Evolutionary conservation across 2,329 filamentous ascomycete species (phyloP).

Genomic region (Ophiostoma triangulosporum): DNA sequence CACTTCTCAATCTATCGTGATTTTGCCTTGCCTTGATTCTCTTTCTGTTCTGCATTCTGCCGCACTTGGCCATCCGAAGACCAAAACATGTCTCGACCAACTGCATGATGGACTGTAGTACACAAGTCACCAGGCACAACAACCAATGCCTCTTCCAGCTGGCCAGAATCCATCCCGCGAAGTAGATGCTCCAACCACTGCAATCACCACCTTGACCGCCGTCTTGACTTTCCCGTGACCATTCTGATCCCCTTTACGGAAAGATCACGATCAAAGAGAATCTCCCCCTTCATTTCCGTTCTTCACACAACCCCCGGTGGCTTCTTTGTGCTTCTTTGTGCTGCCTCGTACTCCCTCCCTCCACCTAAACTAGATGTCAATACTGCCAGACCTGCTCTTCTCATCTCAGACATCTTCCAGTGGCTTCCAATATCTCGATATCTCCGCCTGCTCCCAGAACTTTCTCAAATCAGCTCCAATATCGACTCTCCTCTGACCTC

Average conservation of each 20-base stretch:
- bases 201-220: background rate
- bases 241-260: background rate
- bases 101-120: background rate
- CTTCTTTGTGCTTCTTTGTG: background rate
- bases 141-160: background rate
- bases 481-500: background rate
- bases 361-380: background rate
- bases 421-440: background rate
- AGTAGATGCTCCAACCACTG: background rate
- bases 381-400: background rate
- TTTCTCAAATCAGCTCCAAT: background rate
- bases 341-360: background rate
- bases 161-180: background rate
- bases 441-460: too few species aligned
- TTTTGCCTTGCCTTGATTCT: background rate
- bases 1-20: background rate
- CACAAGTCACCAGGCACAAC: background rate
- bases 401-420: background rate
- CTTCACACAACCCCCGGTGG: conserved; percentile 6
- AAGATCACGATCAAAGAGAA: background rate
- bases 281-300: background rate
- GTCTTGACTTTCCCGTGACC: background rate
- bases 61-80: background rate
- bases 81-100: conserved; percentile 6
- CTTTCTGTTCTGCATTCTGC: background rate